Evolutionary conservation across 176 grass and related monocot species (phyloP).

Genomic region (Musa beccarii): DNA sequence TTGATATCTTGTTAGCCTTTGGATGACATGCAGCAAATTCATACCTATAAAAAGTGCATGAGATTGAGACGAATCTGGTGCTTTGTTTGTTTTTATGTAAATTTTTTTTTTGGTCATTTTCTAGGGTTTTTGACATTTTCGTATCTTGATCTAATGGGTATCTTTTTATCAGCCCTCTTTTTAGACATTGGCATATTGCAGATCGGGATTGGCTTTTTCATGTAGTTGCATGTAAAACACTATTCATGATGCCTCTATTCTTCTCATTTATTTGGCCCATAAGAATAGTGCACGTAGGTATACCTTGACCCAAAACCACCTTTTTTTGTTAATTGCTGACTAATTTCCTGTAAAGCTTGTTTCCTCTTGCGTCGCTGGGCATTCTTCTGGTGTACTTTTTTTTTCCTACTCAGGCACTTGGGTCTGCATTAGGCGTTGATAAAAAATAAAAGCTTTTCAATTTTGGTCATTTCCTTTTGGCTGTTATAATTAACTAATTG

Average conservation of each 20-base stretch:
- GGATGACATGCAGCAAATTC: neutral
- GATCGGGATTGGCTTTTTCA: too few species aligned
- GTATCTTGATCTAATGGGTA: neutral
- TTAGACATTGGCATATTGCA: too few species aligned
- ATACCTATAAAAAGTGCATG: neutral
- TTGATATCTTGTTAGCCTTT: neutral
- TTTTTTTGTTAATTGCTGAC: neutral
- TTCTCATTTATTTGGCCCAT: neutral
- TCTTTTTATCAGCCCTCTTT: neutral
- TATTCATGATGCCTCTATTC: too few species aligned
- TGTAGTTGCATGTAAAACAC: too few species aligned
- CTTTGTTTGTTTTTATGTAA: neutral
- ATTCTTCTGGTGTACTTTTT: neutral
- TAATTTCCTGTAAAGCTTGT: neutral
- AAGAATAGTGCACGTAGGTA: neutral
- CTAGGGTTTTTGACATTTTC: neutral
- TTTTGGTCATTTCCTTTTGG: too few species aligned
- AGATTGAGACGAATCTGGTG: neutral
- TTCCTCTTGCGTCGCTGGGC: neutral
- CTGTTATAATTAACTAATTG: too few species aligned
- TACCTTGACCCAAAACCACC: neutral
- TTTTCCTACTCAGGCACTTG: neutral
- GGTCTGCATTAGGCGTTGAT: neutral
- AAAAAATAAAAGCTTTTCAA: too few species aligned
- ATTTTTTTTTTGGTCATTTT: too few species aligned